Conservation (phyloP, 768 basidiomycete species). For the Collybiopsis luxurians region DNA sequence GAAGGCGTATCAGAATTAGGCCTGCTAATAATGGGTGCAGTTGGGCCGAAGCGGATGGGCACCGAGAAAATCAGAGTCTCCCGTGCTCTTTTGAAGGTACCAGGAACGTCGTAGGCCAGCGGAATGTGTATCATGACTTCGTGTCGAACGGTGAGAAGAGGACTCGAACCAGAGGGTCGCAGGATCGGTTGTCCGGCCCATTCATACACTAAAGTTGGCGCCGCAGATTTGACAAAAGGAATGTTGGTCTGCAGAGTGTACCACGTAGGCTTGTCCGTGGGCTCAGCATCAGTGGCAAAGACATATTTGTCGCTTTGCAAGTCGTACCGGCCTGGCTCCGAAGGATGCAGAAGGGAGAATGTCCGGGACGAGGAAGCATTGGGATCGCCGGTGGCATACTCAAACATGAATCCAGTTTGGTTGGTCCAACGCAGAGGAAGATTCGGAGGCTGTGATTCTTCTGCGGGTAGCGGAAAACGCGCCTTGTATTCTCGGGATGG, state of each 20-base stretch:
- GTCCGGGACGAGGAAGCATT: constrained; percentile 28
- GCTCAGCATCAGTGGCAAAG: constrained; percentile 38
- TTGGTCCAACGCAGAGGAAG: constrained; percentile 55
- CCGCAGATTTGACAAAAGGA: constrained; percentile 35
- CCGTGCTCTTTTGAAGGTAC: constrained; percentile 26
- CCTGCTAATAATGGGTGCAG: constrained; percentile 31
- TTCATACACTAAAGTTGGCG: constrained; percentile 13
- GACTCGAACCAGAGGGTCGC: constrained; percentile 44
- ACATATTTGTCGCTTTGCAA: constrained; percentile 50
- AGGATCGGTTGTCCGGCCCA: constrained; percentile 39
- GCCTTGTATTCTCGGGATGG: constrained; percentile 39
- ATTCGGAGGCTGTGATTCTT: constrained; percentile 60
- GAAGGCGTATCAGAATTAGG: constrained; percentile 16
- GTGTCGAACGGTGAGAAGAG: constrained; percentile 58
- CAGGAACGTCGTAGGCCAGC: constrained; percentile 52
- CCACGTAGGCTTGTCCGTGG: constrained; percentile 41
- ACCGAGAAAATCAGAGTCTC: constrained; percentile 42
- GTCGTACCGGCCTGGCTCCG: constrained; percentile 43
- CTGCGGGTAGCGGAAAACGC: constrained; percentile 55
- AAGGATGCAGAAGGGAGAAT: constrained; percentile 50
- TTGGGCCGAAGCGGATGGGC: constrained; percentile 48
- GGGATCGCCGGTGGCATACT: constrained; percentile 27
- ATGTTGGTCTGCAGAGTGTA: constrained; percentile 55
- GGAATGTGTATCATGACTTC: constrained; percentile 49
- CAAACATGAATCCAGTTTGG: constrained; percentile 47